These are phyloP conservation scores for Eucommia ulmoides DNA, from an alignment of 257 asterid species.

Conservation along the genomic window DNA sequence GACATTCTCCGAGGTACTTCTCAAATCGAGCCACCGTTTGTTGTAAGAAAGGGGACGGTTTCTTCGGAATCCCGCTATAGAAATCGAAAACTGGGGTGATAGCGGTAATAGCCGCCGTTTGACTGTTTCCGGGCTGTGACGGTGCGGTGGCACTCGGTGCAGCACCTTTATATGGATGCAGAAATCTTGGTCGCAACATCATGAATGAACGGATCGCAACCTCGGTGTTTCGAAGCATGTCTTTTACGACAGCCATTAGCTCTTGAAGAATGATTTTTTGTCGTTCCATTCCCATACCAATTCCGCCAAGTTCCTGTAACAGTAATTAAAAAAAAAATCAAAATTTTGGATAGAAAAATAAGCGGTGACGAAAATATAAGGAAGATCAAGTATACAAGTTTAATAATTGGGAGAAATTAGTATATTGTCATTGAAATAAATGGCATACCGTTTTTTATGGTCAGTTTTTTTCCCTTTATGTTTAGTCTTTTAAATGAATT, in stretches of 20 bases:
- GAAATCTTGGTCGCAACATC: conserved; percentile 82
- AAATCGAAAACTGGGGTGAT: conserved; percentile 60
- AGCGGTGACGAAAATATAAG: too few species aligned
- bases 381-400: too few species aligned
- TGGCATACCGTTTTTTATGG: too few species aligned
- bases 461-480: too few species aligned
- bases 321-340: background rate
- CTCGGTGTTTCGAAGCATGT: conserved; percentile 84
- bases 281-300: conserved; percentile 66
- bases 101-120: conserved; percentile 49
- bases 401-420: too few species aligned
- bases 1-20: conserved; percentile 73
- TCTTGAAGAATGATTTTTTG: conserved; percentile 74
- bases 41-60: conserved; percentile 84
- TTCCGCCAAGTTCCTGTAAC: conserved; percentile 85
- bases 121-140: conserved; percentile 50
- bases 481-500: too few species aligned
- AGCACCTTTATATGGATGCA: conserved; percentile 48
- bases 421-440: too few species aligned
- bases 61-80: conserved; percentile 83
- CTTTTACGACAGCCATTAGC: conserved; percentile 68
- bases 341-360: too few species aligned
- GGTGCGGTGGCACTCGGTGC: conserved; percentile 33
- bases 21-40: conserved; percentile 90
- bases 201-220: conserved; percentile 86